Evolutionary conservation across 1,139 yeast genomes (phyloP), one percentile per base, ranked within the genome.

Genomic region (Hansenula sp.): DNA sequence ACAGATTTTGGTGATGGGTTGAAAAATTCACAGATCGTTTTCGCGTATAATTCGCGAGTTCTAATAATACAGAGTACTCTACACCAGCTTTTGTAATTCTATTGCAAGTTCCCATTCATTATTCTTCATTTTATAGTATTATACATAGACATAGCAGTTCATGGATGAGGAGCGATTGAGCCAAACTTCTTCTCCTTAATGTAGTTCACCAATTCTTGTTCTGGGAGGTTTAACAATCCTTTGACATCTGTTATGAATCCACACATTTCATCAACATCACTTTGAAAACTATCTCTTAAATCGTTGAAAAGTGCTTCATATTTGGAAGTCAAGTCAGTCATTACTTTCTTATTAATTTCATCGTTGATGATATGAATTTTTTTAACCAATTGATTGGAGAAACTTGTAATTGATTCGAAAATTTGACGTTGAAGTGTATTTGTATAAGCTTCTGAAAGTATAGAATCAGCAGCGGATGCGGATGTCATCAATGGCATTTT

Each of bases 381-480:
- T 11, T 52, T 49, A 0, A 58, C 54, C 40, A 67, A 46, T 32
- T 64, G 66, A n/a, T 56, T 54, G 0, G 70, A 61, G 48, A 67
- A 67, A 2, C 45, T 44, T 4, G 54, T 47, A 16, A 67, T 60
- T 0, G 71, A 66, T 9, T 55, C 57, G 42, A 47, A 57, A 9
- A 67, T 66, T 43, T 67, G 70, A 24, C 59, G 56, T 43, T 67
- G 70, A 17, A 67, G 45, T 13, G 58, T 57, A 36, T 56, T 55
- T 1, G 71, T 65, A 38, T 65, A 64, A 1, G 65, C 59, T 33
- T 55, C 55, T 1, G 58, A 50, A 9, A 57, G 32, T 11, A 54
- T 21, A 6, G 46, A 36, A 25, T 52, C 46, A 5, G 50, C 42
- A 5, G 30, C 15, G 2, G 39, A 18, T 2, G 37, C 29, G 3